A percentile compares a stretch with the other conserved stretches of the same genome.
These are phyloP conservation scores for Ampelocalamus luodianensis DNA, from an alignment of 176 grass and related monocot genomes.

Conservation along the genomic window DNA sequence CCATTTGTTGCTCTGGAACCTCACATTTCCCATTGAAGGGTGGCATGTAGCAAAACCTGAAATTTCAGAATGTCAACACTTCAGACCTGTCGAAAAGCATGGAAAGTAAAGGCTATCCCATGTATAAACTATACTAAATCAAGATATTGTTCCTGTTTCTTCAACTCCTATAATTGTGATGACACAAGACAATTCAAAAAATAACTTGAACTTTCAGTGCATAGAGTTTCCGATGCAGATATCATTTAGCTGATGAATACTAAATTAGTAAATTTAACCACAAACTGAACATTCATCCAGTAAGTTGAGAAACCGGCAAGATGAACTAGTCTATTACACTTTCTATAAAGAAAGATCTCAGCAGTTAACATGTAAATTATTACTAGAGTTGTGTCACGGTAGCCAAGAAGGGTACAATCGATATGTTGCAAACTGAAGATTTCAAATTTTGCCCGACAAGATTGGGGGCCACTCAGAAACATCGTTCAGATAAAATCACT, in stretches of 20 bases:
- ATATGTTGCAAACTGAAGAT: slow-evolving; percentile 22
- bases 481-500: slow-evolving; percentile 7
- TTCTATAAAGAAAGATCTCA: not conserved
- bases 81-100: slow-evolving; percentile 30
- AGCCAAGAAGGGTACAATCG: not conserved
- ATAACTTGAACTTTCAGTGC: not conserved
- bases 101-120: slow-evolving; percentile 8
- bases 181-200: not conserved
- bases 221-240: slow-evolving; percentile 23
- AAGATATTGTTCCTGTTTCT: slow-evolving; percentile 36
- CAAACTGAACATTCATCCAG: slow-evolving; percentile 1
- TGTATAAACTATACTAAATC: slow-evolving; percentile 30
- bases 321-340: not conserved
- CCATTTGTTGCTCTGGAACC: slow-evolving; percentile 66
- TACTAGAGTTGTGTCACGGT: not conserved
- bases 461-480: not conserved
- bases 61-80: slow-evolving; percentile 23
- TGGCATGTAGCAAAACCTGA: slow-evolving; percentile 87
- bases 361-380: not conserved
- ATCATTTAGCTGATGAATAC: not conserved
- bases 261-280: slow-evolving; percentile 34
- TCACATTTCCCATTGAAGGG: slow-evolving; percentile 79
- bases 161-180: not conserved
- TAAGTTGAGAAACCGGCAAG: not conserved
- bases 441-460: not conserved